Evolutionary conservation across 805 yeast genomes (phyloP), one percentile per base, ranked within the genome.

Genomic region (Candida koratica): DNA sequence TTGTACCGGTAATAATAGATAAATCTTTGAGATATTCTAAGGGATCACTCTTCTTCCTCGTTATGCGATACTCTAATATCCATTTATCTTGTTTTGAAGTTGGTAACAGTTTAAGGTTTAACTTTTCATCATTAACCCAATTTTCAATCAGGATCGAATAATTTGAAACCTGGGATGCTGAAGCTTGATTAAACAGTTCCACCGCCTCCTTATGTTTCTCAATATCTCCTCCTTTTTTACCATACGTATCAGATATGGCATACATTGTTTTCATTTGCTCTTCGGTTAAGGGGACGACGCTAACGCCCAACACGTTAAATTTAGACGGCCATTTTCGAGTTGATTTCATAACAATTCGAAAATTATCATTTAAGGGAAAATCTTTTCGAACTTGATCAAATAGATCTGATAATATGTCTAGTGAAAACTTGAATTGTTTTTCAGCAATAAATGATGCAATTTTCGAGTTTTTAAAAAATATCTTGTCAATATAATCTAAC

Each of bases 401-500:
- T 25, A 67, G 34, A 16, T 48, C 51, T 31, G 60, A 53, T 61
- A 84, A 66, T 2, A 85, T 53, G 8, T 64, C 54, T 41, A 83
- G 47, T 5, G 88, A 79, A 13, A 73, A 52, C 44, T 69, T 73
- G 55, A 86, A 84, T 54, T 87, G 95, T 11, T 58, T 55, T 16
- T 81, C 78, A 0, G 90, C 95, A 33, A 83, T 67, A 34, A 51
- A 48, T 1, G 73, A 43, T 2, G 79, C 75, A 17, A 65, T 38
- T 25, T 27, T 30, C 10, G 37, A 35, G 18, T 43, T 29, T 19
- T 44, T 43, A 42, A 53, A 65, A 39, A 57, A 63, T 1, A 63
- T 51, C 25, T 53, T 49, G 55, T 90, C 97, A 44, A 90, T 73
- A 25, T 79, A 84, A 1, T 64, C 58, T 33, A 89, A 61, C 1